Evolutionary conservation across 1,284 basidiomycete genomes (phyloP).

Genomic region (Cronartium ribicola): DNA sequence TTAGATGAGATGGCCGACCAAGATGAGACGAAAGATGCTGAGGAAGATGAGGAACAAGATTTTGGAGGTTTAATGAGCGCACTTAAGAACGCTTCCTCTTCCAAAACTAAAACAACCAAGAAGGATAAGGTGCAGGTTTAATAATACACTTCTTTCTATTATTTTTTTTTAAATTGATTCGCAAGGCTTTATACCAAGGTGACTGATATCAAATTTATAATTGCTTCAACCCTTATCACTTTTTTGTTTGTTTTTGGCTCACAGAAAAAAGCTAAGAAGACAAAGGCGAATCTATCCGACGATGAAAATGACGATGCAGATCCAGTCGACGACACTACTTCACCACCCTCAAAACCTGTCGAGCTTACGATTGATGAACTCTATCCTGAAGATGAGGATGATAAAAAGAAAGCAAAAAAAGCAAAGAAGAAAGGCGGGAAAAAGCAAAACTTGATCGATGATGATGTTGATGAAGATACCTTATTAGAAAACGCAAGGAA

Average conservation of each 20-base stretch:
- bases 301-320: conserved; percentile 1
- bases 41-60: conserved; percentile 10
- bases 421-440: conserved; percentile 25
- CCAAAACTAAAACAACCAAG: conserved; percentile 10
- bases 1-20: neutral
- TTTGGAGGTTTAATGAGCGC: conserved; percentile 36
- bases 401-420: conserved; percentile 28
- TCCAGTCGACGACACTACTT: neutral
- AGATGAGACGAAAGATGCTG: neutral
- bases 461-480: conserved; percentile 39
- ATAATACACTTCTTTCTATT: neutral
- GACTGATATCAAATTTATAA: neutral
- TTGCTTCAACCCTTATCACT: neutral
- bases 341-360: neutral
- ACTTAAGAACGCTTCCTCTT: conserved; percentile 12
- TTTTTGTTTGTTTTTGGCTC: neutral
- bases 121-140: conserved; percentile 20
- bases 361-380: conserved; percentile 34
- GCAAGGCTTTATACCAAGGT: neutral
- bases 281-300: neutral
- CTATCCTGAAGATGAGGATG: conserved; percentile 22
- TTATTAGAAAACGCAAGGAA: conserved; percentile 28
- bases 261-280: conserved; percentile 5
- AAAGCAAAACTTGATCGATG: neutral
- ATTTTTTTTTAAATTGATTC: neutral